A percentile compares a stretch with the other conserved stretches of the same genome.
Evolutionary conservation across 805 yeast genomes (phyloP).

Genomic region (Sungouiella blattae): DNA sequence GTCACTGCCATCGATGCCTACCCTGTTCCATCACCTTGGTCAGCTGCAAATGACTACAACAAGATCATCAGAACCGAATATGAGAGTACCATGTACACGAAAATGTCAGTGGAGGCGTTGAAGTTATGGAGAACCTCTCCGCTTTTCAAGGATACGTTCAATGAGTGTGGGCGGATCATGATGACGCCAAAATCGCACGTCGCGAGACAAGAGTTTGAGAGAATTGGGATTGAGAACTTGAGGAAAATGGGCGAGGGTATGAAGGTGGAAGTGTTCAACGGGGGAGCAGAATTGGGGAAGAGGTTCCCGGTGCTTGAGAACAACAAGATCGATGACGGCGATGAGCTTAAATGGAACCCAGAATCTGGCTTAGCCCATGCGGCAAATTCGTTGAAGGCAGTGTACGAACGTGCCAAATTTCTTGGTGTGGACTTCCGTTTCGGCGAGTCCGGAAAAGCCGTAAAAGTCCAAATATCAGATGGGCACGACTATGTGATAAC

Average conservation of each 20-base stretch:
- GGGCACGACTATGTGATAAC: slow-evolving; percentile 17
- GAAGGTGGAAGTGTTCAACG: slow-evolving; percentile 20
- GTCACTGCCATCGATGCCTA: slow-evolving; percentile 21
- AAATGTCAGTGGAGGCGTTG: slow-evolving; percentile 44
- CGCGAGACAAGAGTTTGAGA: slow-evolving; percentile 38
- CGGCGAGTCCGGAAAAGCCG: slow-evolving; percentile 16
- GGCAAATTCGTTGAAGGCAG: slow-evolving; percentile 31
- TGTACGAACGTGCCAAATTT: slow-evolving; percentile 22
- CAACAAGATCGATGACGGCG: slow-evolving; percentile 8
- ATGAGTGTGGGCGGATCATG: slow-evolving; percentile 38
- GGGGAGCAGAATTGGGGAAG: slow-evolving; percentile 27
- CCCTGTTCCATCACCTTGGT: slow-evolving; percentile 41
- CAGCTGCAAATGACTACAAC: slow-evolving; percentile 48
- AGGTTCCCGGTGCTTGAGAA: slow-evolving; percentile 16
- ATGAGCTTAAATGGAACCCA: slow-evolving; percentile 27
- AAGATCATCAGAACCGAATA: slow-evolving; percentile 50
- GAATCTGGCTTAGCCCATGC: slow-evolving; percentile 43
- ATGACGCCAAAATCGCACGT: slow-evolving; percentile 25
- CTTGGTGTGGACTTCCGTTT: slow-evolving; percentile 34
- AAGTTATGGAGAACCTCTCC: slow-evolving; percentile 35
- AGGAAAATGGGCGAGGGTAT: slow-evolving; percentile 16
- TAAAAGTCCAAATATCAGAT: background rate
- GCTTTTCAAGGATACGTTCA: slow-evolving; percentile 27
- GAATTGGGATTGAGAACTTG: slow-evolving; percentile 32
- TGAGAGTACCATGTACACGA: slow-evolving; percentile 38